Evolutionary conservation across 1,284 basidiomycete genomes (phyloP), one percentile per base, ranked within the genome.

Genomic region (Moesziomyces antarcticus): DNA sequence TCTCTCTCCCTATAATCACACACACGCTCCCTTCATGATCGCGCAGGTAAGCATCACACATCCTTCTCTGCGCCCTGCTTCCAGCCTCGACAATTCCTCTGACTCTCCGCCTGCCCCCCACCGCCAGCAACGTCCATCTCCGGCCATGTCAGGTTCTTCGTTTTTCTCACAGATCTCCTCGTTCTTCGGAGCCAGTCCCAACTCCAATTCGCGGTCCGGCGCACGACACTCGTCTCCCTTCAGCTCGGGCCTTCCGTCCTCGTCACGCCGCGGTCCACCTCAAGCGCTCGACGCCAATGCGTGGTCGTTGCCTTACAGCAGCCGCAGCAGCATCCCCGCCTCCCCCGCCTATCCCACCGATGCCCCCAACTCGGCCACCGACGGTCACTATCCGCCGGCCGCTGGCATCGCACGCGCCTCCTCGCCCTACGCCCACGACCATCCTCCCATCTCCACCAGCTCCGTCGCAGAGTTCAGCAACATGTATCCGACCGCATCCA

Each of bases 91-190:
- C 41, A 7, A 9, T n/a, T 9, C 5, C 43, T 21, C 30, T 33
- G 30, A 33, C 30, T 11, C 30, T 33, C 3, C 10, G 10, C 21
- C 44, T 18, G 43, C 52, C n/a, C 22, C 11, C 13, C 25, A 30
- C 30, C 5, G 35, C 30, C 65, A 68, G 70, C 65, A 67, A 50
- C 65, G 70, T 42, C 65, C 70, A 3, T 52, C 65, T 41, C 59
- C 42, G 52, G 44, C 55, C 43, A 75, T 75, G 68, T 68, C 68
- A 40, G 66, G 55, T 42, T 50, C 50, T 47, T 67, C 69, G 22
- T 68, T 79, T 56, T 76, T 79, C 50, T 78, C 77, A 3, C 73
- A 78, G 37, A 65, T 79, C 53, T 75, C 77, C n/a, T 78, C 77
- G 53, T 73, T 75, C 65, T 79, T 79, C 50, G 76, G 68, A 44